phyloP scores from a whole-genome alignment of 2,329 filamentous ascomycete genomes.

The Eutypella sp. region DNA sequence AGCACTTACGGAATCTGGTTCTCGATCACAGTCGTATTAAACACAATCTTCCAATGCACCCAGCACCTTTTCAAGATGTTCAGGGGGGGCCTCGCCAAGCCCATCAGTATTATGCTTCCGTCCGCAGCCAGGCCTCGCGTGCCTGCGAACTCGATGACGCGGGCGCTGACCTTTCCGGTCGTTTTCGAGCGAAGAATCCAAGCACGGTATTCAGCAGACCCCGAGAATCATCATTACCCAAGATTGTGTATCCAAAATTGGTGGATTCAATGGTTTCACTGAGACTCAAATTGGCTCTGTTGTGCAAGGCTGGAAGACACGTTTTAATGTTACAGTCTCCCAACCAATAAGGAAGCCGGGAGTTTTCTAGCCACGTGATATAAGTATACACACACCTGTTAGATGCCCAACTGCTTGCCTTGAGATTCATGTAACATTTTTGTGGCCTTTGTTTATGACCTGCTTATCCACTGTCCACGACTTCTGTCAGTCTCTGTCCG shows the following conservation, averaged over 20 bases:
- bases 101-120: slow-evolving; percentile 16
- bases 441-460: not conserved
- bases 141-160: slow-evolving; percentile 9
- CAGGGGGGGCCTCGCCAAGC: slow-evolving; percentile 15
- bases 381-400: not conserved
- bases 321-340: not conserved
- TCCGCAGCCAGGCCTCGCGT: slow-evolving; percentile 21
- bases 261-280: not conserved
- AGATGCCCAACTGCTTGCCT: not conserved
- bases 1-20: slow-evolving; percentile 17
- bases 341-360: not conserved
- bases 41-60: slow-evolving; percentile 5
- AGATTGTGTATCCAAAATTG: not conserved
- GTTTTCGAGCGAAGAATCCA: slow-evolving; percentile 19
- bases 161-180: slow-evolving; percentile 13
- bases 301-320: not conserved
- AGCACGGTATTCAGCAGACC: slow-evolving; percentile 8
- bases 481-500: not conserved
- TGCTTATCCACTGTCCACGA: not conserved
- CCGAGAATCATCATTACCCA: not conserved
- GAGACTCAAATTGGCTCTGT: not conserved
- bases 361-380: not conserved
- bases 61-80: slow-evolving; percentile 14
- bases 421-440: not conserved
- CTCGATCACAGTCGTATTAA: slow-evolving; percentile 19